Conservation (phyloP, 2,329 filamentous ascomycete genomes). For the Cladophialophora yegresii region DNA sequence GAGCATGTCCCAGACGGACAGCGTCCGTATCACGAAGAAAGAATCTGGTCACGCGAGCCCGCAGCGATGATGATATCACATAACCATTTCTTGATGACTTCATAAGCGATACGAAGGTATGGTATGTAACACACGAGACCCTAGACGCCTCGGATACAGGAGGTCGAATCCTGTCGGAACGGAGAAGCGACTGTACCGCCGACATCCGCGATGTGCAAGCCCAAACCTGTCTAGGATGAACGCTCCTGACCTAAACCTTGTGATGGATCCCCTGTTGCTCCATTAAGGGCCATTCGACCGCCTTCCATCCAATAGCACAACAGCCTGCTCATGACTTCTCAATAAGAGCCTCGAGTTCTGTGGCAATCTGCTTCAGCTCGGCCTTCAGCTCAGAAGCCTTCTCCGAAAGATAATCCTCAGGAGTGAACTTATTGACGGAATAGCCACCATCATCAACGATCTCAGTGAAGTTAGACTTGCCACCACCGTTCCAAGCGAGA, state of each 20-base stretch:
- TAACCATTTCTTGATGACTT: neutral
- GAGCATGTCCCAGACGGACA: neutral
- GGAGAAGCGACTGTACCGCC: neutral
- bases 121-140: neutral
- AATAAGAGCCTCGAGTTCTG: conserved; percentile 33
- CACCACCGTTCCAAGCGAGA: conserved; percentile 98
- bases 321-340: conserved; percentile 25
- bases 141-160: conserved; percentile 12
- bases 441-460: conserved; percentile 77
- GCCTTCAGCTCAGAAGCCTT: conserved; percentile 51
- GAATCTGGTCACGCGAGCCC: neutral
- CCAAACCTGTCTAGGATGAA: conserved; percentile 14
- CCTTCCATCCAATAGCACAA: neutral
- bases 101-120: conserved; percentile 5
- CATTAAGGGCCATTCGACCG: neutral
- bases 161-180: conserved; percentile 8
- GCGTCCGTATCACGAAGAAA: neutral
- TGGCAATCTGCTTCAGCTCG: conserved; percentile 36
- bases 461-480: conserved; percentile 82
- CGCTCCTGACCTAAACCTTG: neutral
- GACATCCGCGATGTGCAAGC: conserved; percentile 5
- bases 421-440: conserved; percentile 42
- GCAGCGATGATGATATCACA: neutral
- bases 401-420: conserved; percentile 48
- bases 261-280: neutral